Conservation (phyloP, 2,329 filamentous ascomycete genomes). For the Botrytis squamosa region DNA sequence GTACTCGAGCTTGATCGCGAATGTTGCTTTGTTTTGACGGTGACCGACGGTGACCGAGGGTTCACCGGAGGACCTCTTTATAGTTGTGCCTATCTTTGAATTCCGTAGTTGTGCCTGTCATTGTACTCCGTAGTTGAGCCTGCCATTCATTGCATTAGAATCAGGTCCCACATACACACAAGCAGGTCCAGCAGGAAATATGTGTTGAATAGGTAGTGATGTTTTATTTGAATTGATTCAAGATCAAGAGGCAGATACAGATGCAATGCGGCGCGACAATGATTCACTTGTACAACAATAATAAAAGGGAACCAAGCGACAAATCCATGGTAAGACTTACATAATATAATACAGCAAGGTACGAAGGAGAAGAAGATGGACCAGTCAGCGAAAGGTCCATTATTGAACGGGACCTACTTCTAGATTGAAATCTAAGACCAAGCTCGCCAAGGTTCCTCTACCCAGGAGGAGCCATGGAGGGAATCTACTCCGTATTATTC, state of each 20-base stretch:
- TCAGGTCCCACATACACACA: neutral
- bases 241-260: neutral
- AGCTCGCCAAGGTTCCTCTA: neutral
- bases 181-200: neutral
- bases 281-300: neutral
- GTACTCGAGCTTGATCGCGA: conserved; percentile 21
- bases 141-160: conserved; percentile 16
- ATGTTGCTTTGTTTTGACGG: conserved; percentile 11
- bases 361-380: neutral
- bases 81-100: neutral
- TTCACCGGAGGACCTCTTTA: conserved; percentile 12
- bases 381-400: neutral
- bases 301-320: neutral
- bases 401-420: neutral
- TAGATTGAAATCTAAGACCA: neutral
- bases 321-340: neutral
- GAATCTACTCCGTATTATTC: neutral
- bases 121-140: neutral
- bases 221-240: neutral
- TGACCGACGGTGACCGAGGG: no score
- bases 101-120: conserved; percentile 9
- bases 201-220: neutral
- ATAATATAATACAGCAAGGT: neutral
- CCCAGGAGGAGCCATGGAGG: neutral
- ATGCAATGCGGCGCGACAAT: neutral